A percentile compares a stretch with the other conserved stretches of the same genome.
Conservation (phyloP, 139 green algal species). For the Closterium sp. region DNA sequence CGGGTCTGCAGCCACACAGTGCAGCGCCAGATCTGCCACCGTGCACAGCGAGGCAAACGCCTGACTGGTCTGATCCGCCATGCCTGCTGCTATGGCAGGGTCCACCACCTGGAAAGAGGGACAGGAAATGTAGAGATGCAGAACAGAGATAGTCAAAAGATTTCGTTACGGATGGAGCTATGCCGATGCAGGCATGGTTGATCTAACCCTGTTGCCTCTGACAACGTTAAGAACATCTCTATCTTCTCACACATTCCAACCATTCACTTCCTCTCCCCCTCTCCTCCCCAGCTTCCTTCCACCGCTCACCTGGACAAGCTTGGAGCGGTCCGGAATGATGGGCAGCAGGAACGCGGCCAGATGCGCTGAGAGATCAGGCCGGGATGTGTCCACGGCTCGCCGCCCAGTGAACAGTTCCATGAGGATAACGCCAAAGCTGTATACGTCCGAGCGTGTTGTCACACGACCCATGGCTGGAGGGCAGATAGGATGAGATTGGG, state of each 20-base stretch:
- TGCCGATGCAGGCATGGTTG: too few relatives aligned
- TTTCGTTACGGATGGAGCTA: too few relatives aligned
- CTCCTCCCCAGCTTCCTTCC: too few relatives aligned
- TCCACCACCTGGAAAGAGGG: not conserved
- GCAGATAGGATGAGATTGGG: too few relatives aligned
- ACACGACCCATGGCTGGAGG: not conserved
- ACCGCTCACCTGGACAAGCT: not conserved
- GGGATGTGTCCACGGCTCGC: not conserved
- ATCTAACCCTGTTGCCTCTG: too few relatives aligned
- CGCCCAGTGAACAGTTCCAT: not conserved
- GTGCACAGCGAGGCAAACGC: not conserved
- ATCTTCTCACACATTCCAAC: too few relatives aligned
- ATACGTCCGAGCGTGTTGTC: not conserved
- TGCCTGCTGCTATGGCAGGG: constrained; percentile 5
- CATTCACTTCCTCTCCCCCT: not conserved
- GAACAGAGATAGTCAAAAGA: too few relatives aligned
- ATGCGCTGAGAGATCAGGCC: not conserved
- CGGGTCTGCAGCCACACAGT: constrained; percentile 15
- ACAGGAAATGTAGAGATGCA: too few relatives aligned
- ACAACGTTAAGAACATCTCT: not conserved
- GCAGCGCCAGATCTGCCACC: constrained; percentile 24
- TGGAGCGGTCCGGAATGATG: not conserved
- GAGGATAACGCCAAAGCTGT: constrained; percentile 10
- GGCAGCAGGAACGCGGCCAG: not conserved
- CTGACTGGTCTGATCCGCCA: not conserved